Base-by-base conservation (phyloP, 768 basidiomycete genomes). In the Lentinula lateritia region DNA sequence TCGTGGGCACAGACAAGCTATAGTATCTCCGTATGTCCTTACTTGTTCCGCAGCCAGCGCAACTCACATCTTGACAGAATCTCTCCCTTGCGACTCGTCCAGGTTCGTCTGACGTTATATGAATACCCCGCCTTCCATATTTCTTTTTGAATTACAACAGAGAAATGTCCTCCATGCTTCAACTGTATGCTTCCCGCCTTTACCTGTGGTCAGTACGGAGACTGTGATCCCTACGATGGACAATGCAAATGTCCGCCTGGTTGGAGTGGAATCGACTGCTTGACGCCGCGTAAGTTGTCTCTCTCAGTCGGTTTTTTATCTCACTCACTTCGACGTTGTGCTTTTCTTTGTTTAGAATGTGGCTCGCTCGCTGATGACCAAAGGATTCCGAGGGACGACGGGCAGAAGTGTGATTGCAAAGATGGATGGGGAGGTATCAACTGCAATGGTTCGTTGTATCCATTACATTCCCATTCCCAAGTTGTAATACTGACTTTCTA, bases 351-450 rank as follows among this genome's bases (percentile, higher is more conserved):
- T 3, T 8, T 62, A 97, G 95, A 97, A 69, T 98, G 96, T 67
- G 97, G 93, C 71, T 95, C 96, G 6, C 80, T 98, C 34, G 88
- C 93, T 15, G 95, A 98, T 64, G 86, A 88, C 52, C 87, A 92
- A 52, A 83, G 97, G 32, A 84, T 86, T 59, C 86, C 94, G 28
- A 80, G 97, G 63, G 88, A 88, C 50, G 84, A 85, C 4, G 88
- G 87, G 1, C 79, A 88, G 58, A 74, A 83, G 12, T 98, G 96
- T 72, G 81, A 93, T 28, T 99, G 97, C 72, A 90, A 90, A 67
- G 93, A 95, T 1, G 96, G 95, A 0, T 99, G 96, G 96, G 83
- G 83, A 45, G 96, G 97, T 13, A 88, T 98, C 63, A 98, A 98
- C 70, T 99, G 97, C 77, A 98, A 99, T 75, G 95, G 95, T 95